Conservation (phyloP, 352 stramenopile genomes). For the Phytophthora hibernalis region DNA sequence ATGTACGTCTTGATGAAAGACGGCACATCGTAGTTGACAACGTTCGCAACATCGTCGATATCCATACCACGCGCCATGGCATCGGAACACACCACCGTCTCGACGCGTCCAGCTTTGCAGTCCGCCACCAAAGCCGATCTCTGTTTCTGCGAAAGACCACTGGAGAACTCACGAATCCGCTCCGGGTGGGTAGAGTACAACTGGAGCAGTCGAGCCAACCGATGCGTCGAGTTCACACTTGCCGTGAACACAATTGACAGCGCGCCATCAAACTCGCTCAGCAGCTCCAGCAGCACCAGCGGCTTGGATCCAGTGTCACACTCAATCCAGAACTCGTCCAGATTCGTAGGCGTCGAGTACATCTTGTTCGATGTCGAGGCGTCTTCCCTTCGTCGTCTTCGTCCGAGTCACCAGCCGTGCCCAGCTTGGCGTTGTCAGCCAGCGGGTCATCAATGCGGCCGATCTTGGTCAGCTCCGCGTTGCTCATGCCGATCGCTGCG, state of each 20-base stretch:
- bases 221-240: slow-evolving; percentile 96
- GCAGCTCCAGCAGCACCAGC: slow-evolving; percentile 93
- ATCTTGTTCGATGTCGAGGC: slow-evolving; percentile 47
- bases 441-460: slow-evolving; percentile 65
- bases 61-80: slow-evolving; percentile 95
- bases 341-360: slow-evolving; percentile 80
- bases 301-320: slow-evolving; percentile 96
- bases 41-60: slow-evolving; percentile 90
- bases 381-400: slow-evolving; percentile 37
- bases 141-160: slow-evolving; percentile 83
- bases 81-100: slow-evolving; percentile 92
- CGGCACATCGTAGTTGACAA: slow-evolving; percentile 96
- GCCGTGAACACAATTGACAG: slow-evolving; percentile 96
- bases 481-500: slow-evolving; percentile 93
- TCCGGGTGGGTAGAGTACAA: slow-evolving; percentile 71
- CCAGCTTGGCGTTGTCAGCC: slow-evolving; percentile 70
- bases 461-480: slow-evolving; percentile 95
- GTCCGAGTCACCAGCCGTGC: slow-evolving; percentile 43
- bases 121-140: slow-evolving; percentile 77
- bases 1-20: slow-evolving; percentile 94
- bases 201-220: slow-evolving; percentile 94
- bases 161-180: slow-evolving; percentile 83
- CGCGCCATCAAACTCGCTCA: slow-evolving; percentile 79
- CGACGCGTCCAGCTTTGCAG: slow-evolving; percentile 68
- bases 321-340: slow-evolving; percentile 92